Conservation (phyloP, 441 rosid genomes). For the Gossypium gossypioides region DNA sequence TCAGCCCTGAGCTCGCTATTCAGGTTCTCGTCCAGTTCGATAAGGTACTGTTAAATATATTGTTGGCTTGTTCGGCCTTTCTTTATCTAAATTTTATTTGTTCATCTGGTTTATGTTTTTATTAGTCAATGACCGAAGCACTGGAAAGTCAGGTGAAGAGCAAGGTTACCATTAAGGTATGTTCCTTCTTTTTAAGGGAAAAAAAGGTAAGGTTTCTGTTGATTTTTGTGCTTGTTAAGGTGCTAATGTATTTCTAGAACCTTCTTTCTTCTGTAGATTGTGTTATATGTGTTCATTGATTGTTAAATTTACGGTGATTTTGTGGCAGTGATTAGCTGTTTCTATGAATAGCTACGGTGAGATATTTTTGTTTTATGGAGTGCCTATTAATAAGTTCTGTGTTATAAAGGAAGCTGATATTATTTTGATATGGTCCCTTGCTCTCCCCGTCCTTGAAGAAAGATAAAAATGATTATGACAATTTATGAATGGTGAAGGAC, state of each 20-base stretch:
- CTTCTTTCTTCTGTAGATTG: not conserved
- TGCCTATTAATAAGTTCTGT: not conserved
- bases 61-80: not conserved
- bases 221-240: not conserved
- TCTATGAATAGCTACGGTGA: not conserved
- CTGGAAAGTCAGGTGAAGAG: constrained; percentile 79
- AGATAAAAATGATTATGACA: not conserved
- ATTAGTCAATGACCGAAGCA: constrained; percentile 86
- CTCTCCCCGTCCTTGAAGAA: not conserved
- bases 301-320: not conserved
- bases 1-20: constrained; percentile 86
- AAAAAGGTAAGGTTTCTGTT: not conserved
- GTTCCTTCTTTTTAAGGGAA: not conserved
- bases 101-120: not conserved
- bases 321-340: not conserved
- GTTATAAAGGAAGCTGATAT: not conserved
- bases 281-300: not conserved
- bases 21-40: constrained; percentile 96
- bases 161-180: constrained; percentile 82
- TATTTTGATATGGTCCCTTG: not conserved
- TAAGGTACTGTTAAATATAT: constrained; percentile 40
- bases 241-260: not conserved
- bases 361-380: not conserved
- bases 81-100: not conserved
- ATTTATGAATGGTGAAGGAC: not conserved